Conservation (phyloP, 179 eudicot genomes). For the Spinacia oleracea region DNA sequence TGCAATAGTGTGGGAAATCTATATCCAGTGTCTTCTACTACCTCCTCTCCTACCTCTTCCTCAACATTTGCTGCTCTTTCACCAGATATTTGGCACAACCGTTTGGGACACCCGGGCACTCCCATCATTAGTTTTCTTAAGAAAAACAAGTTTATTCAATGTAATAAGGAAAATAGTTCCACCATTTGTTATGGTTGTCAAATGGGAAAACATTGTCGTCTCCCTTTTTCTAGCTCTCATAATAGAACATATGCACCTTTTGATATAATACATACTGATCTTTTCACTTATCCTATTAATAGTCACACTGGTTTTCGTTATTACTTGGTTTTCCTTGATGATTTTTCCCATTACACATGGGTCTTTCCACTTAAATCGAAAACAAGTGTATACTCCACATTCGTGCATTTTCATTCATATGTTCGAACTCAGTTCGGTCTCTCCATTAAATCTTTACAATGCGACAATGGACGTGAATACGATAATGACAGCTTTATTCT, state of each 20-base stretch:
- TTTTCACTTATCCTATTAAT: background rate
- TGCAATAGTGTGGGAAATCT: background rate
- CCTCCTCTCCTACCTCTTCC: background rate
- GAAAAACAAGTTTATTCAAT: no score
- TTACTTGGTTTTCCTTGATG: background rate
- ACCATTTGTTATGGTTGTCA: no score
- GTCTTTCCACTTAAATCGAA: background rate
- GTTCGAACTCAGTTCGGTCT: background rate
- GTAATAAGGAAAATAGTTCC: no score
- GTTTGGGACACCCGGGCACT: background rate
- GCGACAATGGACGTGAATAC: no score
- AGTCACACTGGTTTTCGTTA: background rate
- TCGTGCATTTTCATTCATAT: background rate
- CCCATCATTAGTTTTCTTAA: no score
- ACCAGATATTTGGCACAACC: background rate
- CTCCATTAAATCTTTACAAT: no score
- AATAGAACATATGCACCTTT: background rate
- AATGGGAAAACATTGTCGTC: no score
- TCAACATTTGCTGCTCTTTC: background rate
- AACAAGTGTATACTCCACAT: background rate
- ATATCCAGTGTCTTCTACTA: background rate
- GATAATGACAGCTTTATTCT: no score
- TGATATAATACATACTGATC: background rate
- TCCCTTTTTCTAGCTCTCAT: no score
- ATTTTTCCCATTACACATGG: background rate